Base-by-base conservation (phyloP, 1,284 basidiomycete species). In the Volvariella volvacea region DNA sequence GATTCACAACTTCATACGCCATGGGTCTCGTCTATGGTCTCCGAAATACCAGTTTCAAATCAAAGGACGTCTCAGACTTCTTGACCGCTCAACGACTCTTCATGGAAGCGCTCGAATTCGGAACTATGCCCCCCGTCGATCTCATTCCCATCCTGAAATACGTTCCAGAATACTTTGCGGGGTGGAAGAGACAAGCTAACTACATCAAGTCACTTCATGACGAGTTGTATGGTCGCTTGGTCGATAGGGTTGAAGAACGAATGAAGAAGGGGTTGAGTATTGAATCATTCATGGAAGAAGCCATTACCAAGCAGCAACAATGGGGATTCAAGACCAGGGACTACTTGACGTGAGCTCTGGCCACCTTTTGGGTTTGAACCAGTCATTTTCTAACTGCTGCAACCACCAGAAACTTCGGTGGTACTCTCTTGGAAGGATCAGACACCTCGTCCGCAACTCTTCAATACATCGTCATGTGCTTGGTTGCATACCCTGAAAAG, bases 21-120 rank as follows among this genome's bases (percentile, higher is more conserved):
- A 44, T 60, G 22, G 61, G 57, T n/a, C 46, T 61, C 6, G 42
- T 63, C 17, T 65, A 58, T 39, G 65, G 65, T n/a, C 56, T 57
- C 44, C 61, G 64, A 15, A 48, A 55, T 10, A 59, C 64, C 8
- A 39, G 17, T 8, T 16, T 49, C 9, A 28, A 36, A 22, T 45
- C 34, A 9, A 44, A 40, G 15, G 45, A 45, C 28, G 45, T 46
- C 10, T 30, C 21, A 15, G 49, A 50, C 4, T 53, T 52, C 34
- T 43, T 42, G 46, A 42, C 46, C 21, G 50, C 50, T 28, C 50
- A 49, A 36, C 48, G 46, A 20, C 47, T 44, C 39, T 50, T 50
- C 37, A 37, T 50, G 17, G 20, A 43, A 9, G 43, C 49, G 16
- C 41, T 53, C 2, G 55, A 55, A 30, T 46, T 52, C n/a, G 55